A percentile compares a stretch with the other conserved stretches of the same genome.
Evolutionary conservation across 2,329 filamentous ascomycete genomes (phyloP).

Genomic region (Chaetoscypha palmicola): DNA sequence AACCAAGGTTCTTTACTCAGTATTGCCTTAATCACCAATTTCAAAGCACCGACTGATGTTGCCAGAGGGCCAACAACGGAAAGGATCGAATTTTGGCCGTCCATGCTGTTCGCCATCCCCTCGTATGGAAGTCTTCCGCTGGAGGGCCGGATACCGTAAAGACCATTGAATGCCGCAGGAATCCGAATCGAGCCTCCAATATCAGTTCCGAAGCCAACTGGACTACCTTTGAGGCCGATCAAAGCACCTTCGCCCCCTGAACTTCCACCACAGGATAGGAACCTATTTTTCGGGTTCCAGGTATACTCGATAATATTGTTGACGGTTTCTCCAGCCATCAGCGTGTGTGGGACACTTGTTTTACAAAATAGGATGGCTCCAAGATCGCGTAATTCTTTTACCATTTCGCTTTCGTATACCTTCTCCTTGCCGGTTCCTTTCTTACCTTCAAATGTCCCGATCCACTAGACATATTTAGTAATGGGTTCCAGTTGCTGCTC

Average conservation of each 20-base stretch:
- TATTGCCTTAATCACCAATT: conserved; percentile 48
- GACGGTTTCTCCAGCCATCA: conserved; percentile 36
- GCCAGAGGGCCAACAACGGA: conserved; percentile 59
- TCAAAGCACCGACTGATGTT: conserved; percentile 46
- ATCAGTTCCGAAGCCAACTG: conserved; percentile 30
- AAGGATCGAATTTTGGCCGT: conserved; percentile 54
- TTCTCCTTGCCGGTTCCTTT: conserved; percentile 43
- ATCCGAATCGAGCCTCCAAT: conserved; percentile 31
- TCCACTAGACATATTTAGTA: too few species aligned
- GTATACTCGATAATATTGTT: conserved; percentile 39
- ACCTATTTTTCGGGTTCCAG: conserved; percentile 28
- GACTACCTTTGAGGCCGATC: conserved; percentile 28
- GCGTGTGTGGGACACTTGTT: conserved; percentile 35
- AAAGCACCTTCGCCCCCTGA: conserved; percentile 32
- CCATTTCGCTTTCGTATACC: conserved; percentile 44
- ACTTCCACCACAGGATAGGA: conserved; percentile 26
- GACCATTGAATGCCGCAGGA: conserved; percentile 33
- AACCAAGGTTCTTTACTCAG: conserved; percentile 57
- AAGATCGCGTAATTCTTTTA: conserved; percentile 33
- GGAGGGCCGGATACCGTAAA: conserved; percentile 35
- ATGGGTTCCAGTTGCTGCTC: too few species aligned
- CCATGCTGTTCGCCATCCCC: conserved; percentile 52
- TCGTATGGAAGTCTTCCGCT: conserved; percentile 39
- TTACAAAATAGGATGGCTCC: conserved; percentile 37
- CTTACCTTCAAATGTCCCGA: conserved; percentile 52